These are phyloP conservation scores for Drechslerella stenobrocha DNA, from an alignment of 2,329 filamentous ascomycete species.

Conservation along the genomic window DNA sequence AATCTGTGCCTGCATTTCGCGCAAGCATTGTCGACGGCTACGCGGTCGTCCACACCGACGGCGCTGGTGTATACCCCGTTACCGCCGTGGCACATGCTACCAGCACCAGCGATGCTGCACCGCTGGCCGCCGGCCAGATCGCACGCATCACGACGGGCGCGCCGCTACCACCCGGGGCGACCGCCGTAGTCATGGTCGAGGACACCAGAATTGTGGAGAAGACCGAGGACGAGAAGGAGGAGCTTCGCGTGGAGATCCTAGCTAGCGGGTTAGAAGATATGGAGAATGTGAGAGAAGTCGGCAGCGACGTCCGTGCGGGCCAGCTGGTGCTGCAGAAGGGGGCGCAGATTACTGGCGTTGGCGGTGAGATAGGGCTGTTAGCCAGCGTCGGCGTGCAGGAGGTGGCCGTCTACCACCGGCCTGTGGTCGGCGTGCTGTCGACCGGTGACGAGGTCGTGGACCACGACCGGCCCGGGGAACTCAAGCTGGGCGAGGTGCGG, in stretches of 20 bases:
- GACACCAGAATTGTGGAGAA: conserved; percentile 77
- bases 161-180: conserved; percentile 82
- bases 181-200: conserved; percentile 94
- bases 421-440: conserved; percentile 81
- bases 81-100: conserved; percentile 83
- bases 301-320: conserved; percentile 77
- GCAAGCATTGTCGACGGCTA: conserved; percentile 98
- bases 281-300: conserved; percentile 88
- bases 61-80: conserved; percentile 76
- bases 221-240: conserved; percentile 79
- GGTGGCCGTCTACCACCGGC: conserved; percentile 73
- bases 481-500: conserved; percentile 80
- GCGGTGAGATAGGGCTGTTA: conserved; percentile 87
- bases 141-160: conserved; percentile 93
- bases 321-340: conserved; percentile 73
- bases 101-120: conserved; percentile 59
- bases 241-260: conserved; percentile 83
- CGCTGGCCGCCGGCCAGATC: conserved; percentile 73
- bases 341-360: conserved; percentile 79
- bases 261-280: conserved; percentile 73
- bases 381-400: conserved; percentile 77
- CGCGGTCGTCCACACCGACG: conserved; percentile 70
- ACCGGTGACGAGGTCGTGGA: conserved; percentile 93
- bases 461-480: conserved; percentile 65
- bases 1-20: conserved; percentile 87